A percentile compares a stretch with the other conserved stretches of the same genome.
These are phyloP conservation scores for Toxoplasma gondii DNA, from an alignment of 169 alveolate genomes.

Conservation along the genomic window DNA sequence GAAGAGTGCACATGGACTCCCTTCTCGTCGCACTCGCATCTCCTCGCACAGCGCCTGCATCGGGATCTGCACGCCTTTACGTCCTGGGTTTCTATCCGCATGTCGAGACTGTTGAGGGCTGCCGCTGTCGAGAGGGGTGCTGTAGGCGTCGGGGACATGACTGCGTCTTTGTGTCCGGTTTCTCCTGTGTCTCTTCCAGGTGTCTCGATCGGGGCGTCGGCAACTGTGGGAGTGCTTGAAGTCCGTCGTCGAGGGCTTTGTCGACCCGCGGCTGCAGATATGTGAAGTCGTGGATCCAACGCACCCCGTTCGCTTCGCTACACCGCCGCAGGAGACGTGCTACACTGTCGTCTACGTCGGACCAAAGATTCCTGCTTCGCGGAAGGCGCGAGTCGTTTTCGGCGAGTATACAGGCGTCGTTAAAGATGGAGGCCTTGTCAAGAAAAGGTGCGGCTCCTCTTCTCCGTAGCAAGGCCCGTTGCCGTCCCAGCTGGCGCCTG, in stretches of 20 bases:
- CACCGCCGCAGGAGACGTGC: constrained; percentile 86
- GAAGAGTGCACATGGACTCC: too few relatives aligned
- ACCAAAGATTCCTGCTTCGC: constrained; percentile 72
- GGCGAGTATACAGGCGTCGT: constrained; percentile 90
- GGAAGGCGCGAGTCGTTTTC: constrained; percentile 73
- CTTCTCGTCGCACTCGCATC: too few relatives aligned
- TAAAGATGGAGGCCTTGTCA: constrained; percentile 73
- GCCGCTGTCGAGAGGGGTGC: too few relatives aligned
- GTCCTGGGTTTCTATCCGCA: too few relatives aligned
- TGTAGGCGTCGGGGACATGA: too few relatives aligned
- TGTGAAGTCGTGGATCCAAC: constrained; percentile 84
- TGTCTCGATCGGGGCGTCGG: constrained; percentile 61
- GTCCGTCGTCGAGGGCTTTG: constrained; percentile 62
- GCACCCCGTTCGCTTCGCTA: constrained; percentile 86
- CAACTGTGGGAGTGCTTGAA: constrained; percentile 77
- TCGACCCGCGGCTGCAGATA: constrained; percentile 76
- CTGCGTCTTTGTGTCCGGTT: background rate
- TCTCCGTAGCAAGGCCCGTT: too few relatives aligned
- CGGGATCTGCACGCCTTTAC: too few relatives aligned
- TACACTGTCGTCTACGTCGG: constrained; percentile 87
- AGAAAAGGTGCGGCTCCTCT: background rate
- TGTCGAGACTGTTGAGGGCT: too few relatives aligned
- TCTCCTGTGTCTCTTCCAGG: constrained; percentile 28
- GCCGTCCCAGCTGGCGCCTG: too few relatives aligned
- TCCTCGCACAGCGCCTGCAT: too few relatives aligned